Evolutionary conservation across 179 eudicot genomes (phyloP).

Genomic region (Spinacia oleracea): DNA sequence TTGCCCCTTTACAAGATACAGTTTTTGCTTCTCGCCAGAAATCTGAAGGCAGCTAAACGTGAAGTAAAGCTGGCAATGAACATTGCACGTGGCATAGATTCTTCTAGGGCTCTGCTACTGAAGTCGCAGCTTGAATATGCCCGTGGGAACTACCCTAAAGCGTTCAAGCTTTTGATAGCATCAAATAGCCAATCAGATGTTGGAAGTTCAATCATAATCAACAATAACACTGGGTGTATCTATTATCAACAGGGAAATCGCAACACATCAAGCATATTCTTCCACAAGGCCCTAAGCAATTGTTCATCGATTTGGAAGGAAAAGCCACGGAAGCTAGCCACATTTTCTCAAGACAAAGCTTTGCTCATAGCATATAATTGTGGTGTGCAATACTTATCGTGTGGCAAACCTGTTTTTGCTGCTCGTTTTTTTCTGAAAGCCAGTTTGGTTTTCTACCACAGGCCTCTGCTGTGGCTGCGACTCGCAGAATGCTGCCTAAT

Average conservation of each 20-base stretch:
- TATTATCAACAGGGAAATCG: constrained; percentile 70
- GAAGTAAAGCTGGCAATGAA: constrained; percentile 85
- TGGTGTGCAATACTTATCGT: constrained; percentile 76
- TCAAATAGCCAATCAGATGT: constrained; percentile 59
- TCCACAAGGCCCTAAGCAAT: constrained; percentile 67
- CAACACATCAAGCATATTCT: constrained; percentile 67
- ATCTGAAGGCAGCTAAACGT: constrained; percentile 91
- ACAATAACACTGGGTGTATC: constrained; percentile 92
- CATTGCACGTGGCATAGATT: constrained; percentile 75
- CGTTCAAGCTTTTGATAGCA: constrained; percentile 85
- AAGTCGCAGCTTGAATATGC: constrained; percentile 96
- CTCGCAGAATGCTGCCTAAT: constrained; percentile 88
- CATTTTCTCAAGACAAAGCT: constrained; percentile 80
- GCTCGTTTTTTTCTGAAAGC: constrained; percentile 75
- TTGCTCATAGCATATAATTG: constrained; percentile 71
- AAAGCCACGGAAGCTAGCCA: constrained; percentile 64
- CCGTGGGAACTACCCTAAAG: constrained; percentile 80
- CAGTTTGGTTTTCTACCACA: constrained; percentile 56
- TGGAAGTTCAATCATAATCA: constrained; percentile 62
- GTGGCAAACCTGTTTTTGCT: constrained; percentile 83
- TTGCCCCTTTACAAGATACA: constrained; percentile 82
- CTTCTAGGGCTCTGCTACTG: constrained; percentile 76
- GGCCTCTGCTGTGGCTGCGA: constrained; percentile 86
- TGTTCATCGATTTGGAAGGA: constrained; percentile 61
- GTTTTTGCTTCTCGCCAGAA: constrained; percentile 67